Conservation (phyloP, 805 yeast species). For the Kazachstania martiniae region DNA sequence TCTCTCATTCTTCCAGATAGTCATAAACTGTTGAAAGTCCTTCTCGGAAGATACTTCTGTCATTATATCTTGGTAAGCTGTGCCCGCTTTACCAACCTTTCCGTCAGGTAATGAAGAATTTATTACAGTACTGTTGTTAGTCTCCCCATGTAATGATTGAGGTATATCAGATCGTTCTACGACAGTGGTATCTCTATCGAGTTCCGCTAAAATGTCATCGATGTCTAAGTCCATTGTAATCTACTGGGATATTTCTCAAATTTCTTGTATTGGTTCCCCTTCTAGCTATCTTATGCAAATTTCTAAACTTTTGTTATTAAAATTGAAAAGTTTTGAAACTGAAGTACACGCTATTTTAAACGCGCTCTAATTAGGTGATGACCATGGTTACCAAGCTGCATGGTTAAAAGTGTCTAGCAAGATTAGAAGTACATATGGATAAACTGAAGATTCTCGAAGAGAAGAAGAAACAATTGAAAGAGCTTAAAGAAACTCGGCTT, state of each 20-base stretch:
- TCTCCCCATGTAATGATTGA: slow-evolving; percentile 1
- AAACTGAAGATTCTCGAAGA: slow-evolving; percentile 38
- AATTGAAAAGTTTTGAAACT: no score
- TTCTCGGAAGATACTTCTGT: slow-evolving; percentile 13
- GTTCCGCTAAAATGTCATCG: slow-evolving; percentile 60
- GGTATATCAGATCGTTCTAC: slow-evolving; percentile 11
- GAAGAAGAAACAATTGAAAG: slow-evolving; percentile 39
- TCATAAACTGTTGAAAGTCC: slow-evolving; percentile 32
- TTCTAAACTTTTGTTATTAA: neutral
- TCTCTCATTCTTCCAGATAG: slow-evolving; percentile 75
- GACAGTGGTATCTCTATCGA: slow-evolving; percentile 39
- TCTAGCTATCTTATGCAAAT: neutral
- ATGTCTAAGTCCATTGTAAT: slow-evolving; percentile 40
- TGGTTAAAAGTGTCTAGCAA: neutral
- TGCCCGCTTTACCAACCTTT: no score
- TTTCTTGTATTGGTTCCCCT: slow-evolving; percentile 3
- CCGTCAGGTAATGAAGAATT: slow-evolving; percentile 11
- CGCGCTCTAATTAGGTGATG: no score
- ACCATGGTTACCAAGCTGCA: no score
- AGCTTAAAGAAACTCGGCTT: slow-evolving; percentile 39
- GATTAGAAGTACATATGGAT: slow-evolving; percentile 13
- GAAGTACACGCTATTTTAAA: no score
- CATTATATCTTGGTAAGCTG: slow-evolving; percentile 4
- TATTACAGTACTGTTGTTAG: slow-evolving; percentile 11
- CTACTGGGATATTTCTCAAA: neutral